phyloP scores from a whole-genome alignment of 495 filamentous ascomycete genomes.

The Lasiosphaeria hispida region DNA sequence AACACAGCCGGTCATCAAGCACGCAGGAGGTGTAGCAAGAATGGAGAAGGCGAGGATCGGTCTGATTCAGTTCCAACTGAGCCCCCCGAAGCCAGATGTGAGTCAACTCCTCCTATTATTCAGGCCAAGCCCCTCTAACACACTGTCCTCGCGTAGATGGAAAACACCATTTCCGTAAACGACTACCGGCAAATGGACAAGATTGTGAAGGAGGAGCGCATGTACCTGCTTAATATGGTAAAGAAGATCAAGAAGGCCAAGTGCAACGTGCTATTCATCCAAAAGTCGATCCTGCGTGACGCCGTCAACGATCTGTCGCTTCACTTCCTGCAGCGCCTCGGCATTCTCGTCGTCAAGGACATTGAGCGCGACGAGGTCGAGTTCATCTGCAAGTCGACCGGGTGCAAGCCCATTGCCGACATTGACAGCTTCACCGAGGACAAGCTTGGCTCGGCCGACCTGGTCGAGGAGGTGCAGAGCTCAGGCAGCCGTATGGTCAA shows the following conservation, averaged over 20 bases:
- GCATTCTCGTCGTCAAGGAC: conserved; percentile 93
- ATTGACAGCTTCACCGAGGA: conserved; percentile 98
- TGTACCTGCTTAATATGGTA: conserved; percentile 95
- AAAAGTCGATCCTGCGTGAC: conserved; percentile 96
- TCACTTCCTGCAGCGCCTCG: conserved; percentile 95
- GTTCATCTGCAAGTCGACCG: conserved; percentile 96
- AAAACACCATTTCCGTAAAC: conserved; percentile 98
- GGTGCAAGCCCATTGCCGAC: conserved; percentile 98
- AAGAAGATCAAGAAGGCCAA: conserved; percentile 99
- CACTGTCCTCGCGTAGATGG: conserved; percentile 64
- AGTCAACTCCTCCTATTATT: conserved; percentile 27
- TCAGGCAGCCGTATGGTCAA: conserved; percentile 90
- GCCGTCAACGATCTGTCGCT: conserved; percentile 96
- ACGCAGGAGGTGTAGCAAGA: conserved; percentile 81
- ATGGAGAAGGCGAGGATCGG: conserved; percentile 98
- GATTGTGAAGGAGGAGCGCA: conserved; percentile 97
- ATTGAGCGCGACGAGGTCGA: conserved; percentile 98
- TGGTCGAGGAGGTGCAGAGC: conserved; percentile 87
- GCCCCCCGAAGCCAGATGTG: conserved; percentile 95
- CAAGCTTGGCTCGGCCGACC: conserved; percentile 93
- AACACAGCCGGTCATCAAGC: conserved; percentile 90
- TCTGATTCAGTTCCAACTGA: conserved; percentile 96
- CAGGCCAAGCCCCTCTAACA: conserved; percentile 3
- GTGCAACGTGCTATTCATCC: conserved; percentile 97
- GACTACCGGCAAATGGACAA: conserved; percentile 99